A percentile compares a stretch with the other conserved stretches of the same genome.
phyloP scores from a whole-genome alignment of 495 filamentous ascomycete species.

The Immersiella caudata region DNA sequence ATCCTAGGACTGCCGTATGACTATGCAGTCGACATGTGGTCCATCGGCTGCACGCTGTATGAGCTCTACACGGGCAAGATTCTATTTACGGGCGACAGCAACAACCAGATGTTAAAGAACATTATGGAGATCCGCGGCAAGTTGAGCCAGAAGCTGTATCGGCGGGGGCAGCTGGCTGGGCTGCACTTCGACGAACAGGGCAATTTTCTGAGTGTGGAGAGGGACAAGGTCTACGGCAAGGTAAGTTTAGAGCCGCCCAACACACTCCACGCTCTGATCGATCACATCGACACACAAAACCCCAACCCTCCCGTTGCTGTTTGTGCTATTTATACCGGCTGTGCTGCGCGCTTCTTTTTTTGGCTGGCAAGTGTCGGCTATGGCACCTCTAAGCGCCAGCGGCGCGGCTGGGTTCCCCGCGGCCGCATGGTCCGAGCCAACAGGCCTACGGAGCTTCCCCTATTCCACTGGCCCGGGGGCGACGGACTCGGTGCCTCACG shows the following conservation, averaged over 20 bases:
- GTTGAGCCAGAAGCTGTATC: constrained; percentile 83
- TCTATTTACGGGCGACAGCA: constrained; percentile 89
- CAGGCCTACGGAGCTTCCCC: neutral
- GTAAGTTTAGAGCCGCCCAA: constrained; percentile 42
- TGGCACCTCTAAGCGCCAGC: constrained; percentile 21
- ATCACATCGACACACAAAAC: constrained; percentile 3
- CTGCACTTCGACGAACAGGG: constrained; percentile 85
- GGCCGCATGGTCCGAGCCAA: constrained; percentile 20
- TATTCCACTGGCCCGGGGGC: neutral
- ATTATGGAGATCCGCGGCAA: constrained; percentile 97
- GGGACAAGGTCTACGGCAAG: constrained; percentile 83
- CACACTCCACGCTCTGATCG: neutral
- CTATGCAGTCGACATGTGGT: constrained; percentile 96
- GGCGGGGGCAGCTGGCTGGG: constrained; percentile 69
- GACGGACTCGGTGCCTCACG: constrained; percentile 13
- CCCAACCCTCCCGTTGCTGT: constrained; percentile 10
- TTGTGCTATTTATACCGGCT: neutral
- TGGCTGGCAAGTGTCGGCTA: constrained; percentile 18
- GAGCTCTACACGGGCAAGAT: constrained; percentile 98
- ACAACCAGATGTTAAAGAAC: constrained; percentile 95
- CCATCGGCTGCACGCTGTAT: constrained; percentile 93
- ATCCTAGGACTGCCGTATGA: constrained; percentile 95
- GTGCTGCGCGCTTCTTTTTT: constrained; percentile 22
- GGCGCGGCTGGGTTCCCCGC: constrained; percentile 26
- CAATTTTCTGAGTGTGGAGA: constrained; percentile 84